Conservation (phyloP, 495 filamentous ascomycete species). For the Tuber brumale region DNA sequence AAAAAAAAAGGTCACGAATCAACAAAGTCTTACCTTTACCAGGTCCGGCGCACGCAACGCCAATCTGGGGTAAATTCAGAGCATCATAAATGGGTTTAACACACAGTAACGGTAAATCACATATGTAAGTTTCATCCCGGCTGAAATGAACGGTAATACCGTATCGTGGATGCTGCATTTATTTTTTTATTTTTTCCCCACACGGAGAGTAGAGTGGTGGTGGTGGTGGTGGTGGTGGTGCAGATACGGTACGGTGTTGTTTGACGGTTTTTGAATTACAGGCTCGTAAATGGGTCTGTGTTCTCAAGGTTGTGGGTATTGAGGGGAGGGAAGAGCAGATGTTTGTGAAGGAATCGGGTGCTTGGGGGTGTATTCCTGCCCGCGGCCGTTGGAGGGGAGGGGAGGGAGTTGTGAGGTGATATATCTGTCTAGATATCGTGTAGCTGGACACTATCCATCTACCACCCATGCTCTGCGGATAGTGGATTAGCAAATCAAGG, state of each 20-base stretch:
- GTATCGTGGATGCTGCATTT: neutral
- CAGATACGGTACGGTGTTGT: neutral
- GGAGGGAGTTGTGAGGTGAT: neutral
- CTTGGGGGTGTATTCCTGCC: neutral
- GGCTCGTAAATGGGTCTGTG: conserved; percentile 3
- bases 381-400: neutral
- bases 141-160: conserved; percentile 1
- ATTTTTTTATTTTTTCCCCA: neutral
- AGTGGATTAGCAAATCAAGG: neutral
- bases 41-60: neutral
- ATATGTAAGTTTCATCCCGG: conserved; percentile 3
- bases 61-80: neutral
- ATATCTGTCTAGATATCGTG: neutral
- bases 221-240: neutral
- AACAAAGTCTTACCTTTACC: conserved; percentile 1
- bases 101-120: conserved; percentile 4
- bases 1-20: neutral
- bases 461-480: neutral
- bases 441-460: neutral
- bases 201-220: neutral
- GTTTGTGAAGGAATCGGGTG: neutral
- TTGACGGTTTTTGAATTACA: neutral
- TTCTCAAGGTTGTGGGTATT: neutral
- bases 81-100: neutral
- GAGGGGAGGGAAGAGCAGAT: neutral